Base-by-base conservation (phyloP, 768 basidiomycete genomes). In the Kondoa subrosea region DNA sequence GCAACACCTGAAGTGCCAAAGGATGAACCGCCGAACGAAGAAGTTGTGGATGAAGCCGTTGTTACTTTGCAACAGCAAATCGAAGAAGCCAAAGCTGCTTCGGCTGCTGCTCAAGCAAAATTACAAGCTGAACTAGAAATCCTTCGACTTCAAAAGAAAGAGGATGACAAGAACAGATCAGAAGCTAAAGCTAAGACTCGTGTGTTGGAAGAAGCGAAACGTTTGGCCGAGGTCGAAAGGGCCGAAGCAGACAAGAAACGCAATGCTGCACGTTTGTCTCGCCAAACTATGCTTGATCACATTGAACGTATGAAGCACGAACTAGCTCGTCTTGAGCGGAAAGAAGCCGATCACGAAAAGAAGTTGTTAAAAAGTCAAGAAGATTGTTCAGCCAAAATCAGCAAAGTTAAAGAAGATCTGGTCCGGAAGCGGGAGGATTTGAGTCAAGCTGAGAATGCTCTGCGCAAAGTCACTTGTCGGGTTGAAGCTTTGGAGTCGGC, bases 191-290 rank as follows among this genome's bases (percentile, higher is more conserved):
- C 82, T n/a, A 85, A 86, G 62, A 88, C 87, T 61, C 93, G 92
- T 78, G 76, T 80, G 1, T 79, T 96, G 1, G 93, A 99, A 72
- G 93, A 99, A 76, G 79, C 84, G 66, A 88, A 86, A 77, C 85
- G 93, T 33, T 80, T 80, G 31, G 89, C 91, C 14, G 95, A 99
- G 77, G 80, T 83, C 64, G 77, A 80, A 64, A 87, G 85, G 75
- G 82, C 85, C 58, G 92, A 96, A 60, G 89, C 87, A 2, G 93
- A 97, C 78, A 91, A 88, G 80, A 85, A 85, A 72, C 81, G 92
- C 68, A 87, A 85, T 73, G 80, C 81, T n/a, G 84, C 83, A 17
- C 84, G 85, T 69, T 70, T 63, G 72, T 64, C 71, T 56, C 76
- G 77, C 59, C 71, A 65, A 62, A 72, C 73, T 30, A 70, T 77